Percentiles rank a stretch among this genome's conserved stretches.
Conservation (phyloP, 2,329 filamentous ascomycete species). For the Fonsecaea multimorphosa region DNA sequence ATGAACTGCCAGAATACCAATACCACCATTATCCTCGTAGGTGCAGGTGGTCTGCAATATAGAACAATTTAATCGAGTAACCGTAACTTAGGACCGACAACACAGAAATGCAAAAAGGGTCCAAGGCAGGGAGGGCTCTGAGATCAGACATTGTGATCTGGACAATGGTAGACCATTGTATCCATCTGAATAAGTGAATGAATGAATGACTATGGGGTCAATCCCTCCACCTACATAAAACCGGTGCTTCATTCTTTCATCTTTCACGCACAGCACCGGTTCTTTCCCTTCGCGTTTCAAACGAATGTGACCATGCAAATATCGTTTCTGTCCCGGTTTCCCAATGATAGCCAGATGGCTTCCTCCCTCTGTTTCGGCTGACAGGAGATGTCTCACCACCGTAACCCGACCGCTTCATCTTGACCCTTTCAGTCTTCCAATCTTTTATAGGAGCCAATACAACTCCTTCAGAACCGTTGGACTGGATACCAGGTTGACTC, state of each 20-base stretch:
- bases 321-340: neutral
- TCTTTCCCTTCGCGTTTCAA: neutral
- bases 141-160: neutral
- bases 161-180: neutral
- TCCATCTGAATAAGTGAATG: neutral
- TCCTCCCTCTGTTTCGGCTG: neutral
- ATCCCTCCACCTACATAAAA: neutral
- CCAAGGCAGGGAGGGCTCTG: neutral
- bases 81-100: too few relatives aligned
- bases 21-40: too few relatives aligned
- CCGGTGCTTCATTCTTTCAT: neutral
- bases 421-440: neutral
- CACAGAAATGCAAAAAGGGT: too few relatives aligned
- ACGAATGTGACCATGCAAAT: neutral
- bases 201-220: constrained; percentile 12
- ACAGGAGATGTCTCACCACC: neutral
- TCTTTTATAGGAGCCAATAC: neutral
- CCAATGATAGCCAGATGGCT: neutral
- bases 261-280: neutral
- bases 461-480: neutral
- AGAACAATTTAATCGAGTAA: too few relatives aligned
- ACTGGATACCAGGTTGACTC: neutral
- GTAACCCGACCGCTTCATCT: neutral
- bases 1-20: neutral
- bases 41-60: too few relatives aligned